These are phyloP conservation scores for Cystoderma amianthinum DNA, from an alignment of 768 basidiomycete genomes.

Conservation along the genomic window DNA sequence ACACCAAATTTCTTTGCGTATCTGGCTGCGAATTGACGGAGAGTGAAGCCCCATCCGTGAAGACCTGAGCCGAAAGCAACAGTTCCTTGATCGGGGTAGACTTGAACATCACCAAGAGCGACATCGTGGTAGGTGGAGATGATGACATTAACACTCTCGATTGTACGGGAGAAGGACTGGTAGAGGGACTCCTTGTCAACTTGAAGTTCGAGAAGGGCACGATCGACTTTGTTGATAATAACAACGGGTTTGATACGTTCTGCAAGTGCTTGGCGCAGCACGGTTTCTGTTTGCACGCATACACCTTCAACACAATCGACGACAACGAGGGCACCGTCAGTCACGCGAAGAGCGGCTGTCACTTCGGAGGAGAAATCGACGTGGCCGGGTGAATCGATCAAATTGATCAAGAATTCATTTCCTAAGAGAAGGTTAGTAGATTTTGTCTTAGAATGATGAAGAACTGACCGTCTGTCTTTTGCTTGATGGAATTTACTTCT, in stretches of 20 bases:
- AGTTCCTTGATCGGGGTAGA: slow-evolving; percentile 97
- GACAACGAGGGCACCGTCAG: slow-evolving; percentile 98
- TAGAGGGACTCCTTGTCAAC: slow-evolving; percentile 94
- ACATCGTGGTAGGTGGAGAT: slow-evolving; percentile 94
- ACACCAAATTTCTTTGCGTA: slow-evolving; percentile 99
- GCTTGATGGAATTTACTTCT: slow-evolving; percentile 77
- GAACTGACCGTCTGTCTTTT: slow-evolving; percentile 83
- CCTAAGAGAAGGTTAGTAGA: slow-evolving; percentile 32
- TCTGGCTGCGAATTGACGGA: slow-evolving; percentile 90
- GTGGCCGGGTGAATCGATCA: slow-evolving; percentile 99
- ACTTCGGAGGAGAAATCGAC: slow-evolving; percentile 99
- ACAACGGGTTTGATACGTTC: slow-evolving; percentile 99
- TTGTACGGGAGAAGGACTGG: slow-evolving; percentile 96
- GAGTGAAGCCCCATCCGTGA: slow-evolving; percentile 99
- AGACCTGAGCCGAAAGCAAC: slow-evolving; percentile 99
- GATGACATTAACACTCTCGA: slow-evolving; percentile 98
- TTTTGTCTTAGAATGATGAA: background rate
- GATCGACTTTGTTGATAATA: slow-evolving; percentile 99
- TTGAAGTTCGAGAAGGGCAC: slow-evolving; percentile 97
- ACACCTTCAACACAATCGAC: slow-evolving; percentile 99
- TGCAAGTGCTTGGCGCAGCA: slow-evolving; percentile 91
- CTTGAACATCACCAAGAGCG: slow-evolving; percentile 96
- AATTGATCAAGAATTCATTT: slow-evolving; percentile 97
- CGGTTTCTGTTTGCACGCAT: slow-evolving; percentile 99
- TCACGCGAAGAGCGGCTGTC: slow-evolving; percentile 98